These are phyloP conservation scores for Luffa aegyptiaca DNA, from an alignment of 306 rosid species.

Conservation along the genomic window DNA sequence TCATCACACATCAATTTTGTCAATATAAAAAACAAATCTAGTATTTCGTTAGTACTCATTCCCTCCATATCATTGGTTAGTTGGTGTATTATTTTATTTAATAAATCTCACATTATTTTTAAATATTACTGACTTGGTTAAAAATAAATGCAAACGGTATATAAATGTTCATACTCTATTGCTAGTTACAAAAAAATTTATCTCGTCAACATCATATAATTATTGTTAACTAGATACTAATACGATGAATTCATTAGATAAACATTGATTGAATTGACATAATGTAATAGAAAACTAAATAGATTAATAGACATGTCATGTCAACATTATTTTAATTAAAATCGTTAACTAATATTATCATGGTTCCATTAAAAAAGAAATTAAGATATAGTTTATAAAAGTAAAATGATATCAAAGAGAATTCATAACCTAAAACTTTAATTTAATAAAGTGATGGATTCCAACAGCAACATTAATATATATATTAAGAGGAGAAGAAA, in stretches of 20 bases:
- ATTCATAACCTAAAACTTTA: neutral
- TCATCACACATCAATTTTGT: neutral
- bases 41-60: neutral
- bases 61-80: neutral
- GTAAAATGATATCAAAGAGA: neutral
- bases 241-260: neutral
- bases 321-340: neutral
- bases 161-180: too few species aligned
- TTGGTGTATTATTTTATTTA: too few species aligned
- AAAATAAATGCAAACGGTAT: too few species aligned
- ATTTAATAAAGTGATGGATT: neutral
- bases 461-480: neutral
- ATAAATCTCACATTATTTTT: neutral
- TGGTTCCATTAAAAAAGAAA: neutral
- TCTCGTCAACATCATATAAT: neutral
- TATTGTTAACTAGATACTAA: neutral
- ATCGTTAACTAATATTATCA: too few species aligned
- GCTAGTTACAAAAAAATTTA: too few species aligned
- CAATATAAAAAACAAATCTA: neutral
- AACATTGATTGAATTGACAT: neutral
- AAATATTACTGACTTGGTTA: too few species aligned
- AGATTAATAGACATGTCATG: neutral
- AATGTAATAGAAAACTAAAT: neutral
- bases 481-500: neutral
- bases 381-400: neutral